Percentiles rank a stretch among this genome's conserved stretches.
Evolutionary conservation across 345 rosid genomes (phyloP).

Genomic region (Lagerstroemia speciosa): DNA sequence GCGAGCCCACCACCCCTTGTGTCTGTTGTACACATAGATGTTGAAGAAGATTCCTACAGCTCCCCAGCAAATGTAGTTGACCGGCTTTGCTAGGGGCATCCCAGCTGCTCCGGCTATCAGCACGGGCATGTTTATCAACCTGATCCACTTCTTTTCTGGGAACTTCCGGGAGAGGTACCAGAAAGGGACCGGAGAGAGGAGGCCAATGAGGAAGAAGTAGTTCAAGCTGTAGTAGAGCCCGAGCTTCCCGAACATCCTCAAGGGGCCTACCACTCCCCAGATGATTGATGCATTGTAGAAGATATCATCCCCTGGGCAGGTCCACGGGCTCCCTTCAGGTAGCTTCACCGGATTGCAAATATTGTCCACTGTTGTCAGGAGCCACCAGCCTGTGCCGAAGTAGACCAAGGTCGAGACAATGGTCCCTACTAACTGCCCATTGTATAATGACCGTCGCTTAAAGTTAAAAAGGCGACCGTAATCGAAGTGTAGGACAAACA

Average conservation of each 20-base stretch:
- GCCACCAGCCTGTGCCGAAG: conserved; percentile 77
- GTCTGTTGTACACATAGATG: conserved; percentile 45
- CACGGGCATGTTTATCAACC: conserved; percentile 50
- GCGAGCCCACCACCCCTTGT: conserved; percentile 73
- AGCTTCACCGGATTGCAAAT: conserved; percentile 49
- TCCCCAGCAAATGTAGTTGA: conserved; percentile 53
- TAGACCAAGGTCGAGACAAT: conserved; percentile 52
- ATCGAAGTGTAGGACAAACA: too few relatives aligned
- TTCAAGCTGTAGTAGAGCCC: conserved; percentile 58
- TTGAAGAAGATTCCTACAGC: conserved; percentile 68
- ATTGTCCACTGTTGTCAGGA: conserved; percentile 40
- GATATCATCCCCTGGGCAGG: conserved; percentile 56
- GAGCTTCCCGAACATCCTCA: conserved; percentile 49
- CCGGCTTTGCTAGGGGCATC: conserved; percentile 62
- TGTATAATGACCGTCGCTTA: background rate
- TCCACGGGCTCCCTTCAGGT: conserved; percentile 79
- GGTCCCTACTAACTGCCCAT: conserved; percentile 32
- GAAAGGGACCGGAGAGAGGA: conserved; percentile 52
- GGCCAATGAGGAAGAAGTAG: conserved; percentile 80
- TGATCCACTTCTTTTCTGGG: conserved; percentile 67
- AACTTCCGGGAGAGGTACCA: conserved; percentile 56
- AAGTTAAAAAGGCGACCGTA: too few relatives aligned
- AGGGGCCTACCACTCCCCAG: conserved; percentile 81
- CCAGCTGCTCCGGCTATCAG: conserved; percentile 31
- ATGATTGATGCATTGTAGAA: conserved; percentile 83